Conservation (phyloP, 768 basidiomycete species). For the Hygrocybe punicea region DNA sequence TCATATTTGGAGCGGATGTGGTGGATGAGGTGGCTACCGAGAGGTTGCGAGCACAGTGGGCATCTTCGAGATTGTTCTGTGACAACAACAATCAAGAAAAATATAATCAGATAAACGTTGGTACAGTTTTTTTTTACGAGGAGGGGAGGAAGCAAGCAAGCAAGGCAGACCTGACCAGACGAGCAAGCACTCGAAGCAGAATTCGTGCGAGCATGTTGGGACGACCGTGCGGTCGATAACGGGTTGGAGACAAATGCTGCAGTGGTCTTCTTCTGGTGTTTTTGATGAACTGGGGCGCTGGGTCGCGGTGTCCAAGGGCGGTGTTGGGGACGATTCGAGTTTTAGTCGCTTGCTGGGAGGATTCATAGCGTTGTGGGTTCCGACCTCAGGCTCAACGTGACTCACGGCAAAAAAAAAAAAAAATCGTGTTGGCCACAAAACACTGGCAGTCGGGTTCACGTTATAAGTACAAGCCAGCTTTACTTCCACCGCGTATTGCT, state of each 20-base stretch:
- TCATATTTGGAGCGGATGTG: slow-evolving; percentile 73
- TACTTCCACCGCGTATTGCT: no score
- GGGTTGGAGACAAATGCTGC: slow-evolving; percentile 82
- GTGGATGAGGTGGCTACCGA: slow-evolving; percentile 77
- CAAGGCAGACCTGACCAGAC: slow-evolving; percentile 76
- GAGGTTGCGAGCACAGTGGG: slow-evolving; percentile 66
- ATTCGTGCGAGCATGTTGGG: slow-evolving; percentile 85
- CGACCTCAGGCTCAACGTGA: not conserved
- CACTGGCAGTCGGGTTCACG: no score
- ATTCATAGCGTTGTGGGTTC: not conserved
- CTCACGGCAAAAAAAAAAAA: no score
- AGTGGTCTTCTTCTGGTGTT: slow-evolving; percentile 50
- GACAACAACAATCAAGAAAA: not conserved
- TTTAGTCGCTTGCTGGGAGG: not conserved
- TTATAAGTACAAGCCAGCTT: no score
- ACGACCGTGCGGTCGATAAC: slow-evolving; percentile 77
- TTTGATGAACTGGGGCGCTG: not conserved
- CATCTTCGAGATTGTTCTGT: slow-evolving; percentile 76
- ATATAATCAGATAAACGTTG: no score
- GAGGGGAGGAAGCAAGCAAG: not conserved
- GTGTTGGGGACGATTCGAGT: not conserved
- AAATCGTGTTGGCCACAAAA: no score
- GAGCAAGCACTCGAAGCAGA: slow-evolving; percentile 88
- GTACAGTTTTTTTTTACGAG: not conserved
- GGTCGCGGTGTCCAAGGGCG: not conserved